Percentiles rank a stretch among this genome's conserved stretches.
Conservation (phyloP, 2,329 filamentous ascomycete species). For the Diaporthe australafricana region DNA sequence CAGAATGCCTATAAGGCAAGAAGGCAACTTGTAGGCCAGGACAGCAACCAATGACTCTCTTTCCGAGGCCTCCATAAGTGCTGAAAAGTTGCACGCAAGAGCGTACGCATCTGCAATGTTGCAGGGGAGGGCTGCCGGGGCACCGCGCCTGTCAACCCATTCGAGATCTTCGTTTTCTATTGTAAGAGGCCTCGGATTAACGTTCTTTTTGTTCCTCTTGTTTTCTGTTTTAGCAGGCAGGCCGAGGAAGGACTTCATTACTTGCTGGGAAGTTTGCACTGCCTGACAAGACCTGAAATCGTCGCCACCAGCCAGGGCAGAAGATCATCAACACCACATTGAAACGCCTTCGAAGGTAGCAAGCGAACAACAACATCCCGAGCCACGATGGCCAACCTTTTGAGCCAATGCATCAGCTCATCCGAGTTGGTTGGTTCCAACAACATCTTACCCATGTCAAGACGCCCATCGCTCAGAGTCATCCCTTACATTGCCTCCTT, state of each 20-base stretch:
- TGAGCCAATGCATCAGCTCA: background rate
- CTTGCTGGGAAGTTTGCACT: too few species aligned
- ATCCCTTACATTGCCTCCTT: background rate
- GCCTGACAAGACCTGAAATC: background rate
- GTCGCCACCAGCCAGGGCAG: background rate
- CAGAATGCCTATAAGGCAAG: background rate
- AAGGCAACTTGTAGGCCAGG: background rate
- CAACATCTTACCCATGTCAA: background rate
- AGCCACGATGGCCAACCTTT: background rate
- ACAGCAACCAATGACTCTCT: background rate
- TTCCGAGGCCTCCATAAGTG: background rate
- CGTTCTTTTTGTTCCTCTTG: background rate
- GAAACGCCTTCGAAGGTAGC: background rate
- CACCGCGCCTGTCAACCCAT: background rate
- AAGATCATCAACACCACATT: too few species aligned
- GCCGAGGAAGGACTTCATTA: too few species aligned
- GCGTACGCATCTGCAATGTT: background rate
- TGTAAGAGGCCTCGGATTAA: too few species aligned
- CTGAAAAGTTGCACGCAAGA: background rate
- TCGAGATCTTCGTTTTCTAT: background rate
- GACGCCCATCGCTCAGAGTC: background rate
- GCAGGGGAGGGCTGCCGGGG: background rate
- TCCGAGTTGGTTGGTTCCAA: background rate
- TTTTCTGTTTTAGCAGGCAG: background rate
- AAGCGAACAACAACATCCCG: background rate